A percentile compares a stretch with the other conserved stretches of the same genome.
phyloP scores from a whole-genome alignment of 192 early-diverging fungal species.

The Neocallimastix lanati region DNA sequence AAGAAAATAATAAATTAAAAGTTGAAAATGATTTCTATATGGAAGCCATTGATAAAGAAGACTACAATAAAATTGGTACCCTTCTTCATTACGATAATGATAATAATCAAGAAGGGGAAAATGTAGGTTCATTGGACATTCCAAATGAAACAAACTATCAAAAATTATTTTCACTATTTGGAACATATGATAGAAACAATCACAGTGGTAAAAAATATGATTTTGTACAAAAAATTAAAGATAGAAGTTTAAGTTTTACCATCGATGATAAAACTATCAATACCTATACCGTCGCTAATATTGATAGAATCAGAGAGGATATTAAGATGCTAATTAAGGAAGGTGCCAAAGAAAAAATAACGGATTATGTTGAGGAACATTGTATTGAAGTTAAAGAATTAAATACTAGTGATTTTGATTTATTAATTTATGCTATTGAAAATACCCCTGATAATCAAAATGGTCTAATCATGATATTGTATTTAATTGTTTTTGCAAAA shows the following conservation, averaged over 20 bases:
- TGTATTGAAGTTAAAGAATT: neutral
- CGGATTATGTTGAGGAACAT: neutral
- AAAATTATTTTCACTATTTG: neutral
- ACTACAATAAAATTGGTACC: neutral
- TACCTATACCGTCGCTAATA: neutral
- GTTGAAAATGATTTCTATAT: neutral
- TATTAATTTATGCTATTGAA: neutral
- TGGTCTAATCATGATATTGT: too few species aligned
- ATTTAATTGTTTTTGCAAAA: too few species aligned
- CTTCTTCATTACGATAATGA: neutral
- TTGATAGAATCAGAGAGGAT: neutral
- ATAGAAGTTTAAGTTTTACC: neutral
- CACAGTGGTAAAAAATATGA: neutral
- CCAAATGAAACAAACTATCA: too few species aligned
- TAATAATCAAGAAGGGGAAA: too few species aligned
- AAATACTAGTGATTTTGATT: neutral
- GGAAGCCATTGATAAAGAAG: neutral
- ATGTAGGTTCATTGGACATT: too few species aligned
- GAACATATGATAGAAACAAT: neutral
- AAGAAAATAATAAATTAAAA: neutral
- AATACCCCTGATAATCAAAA: neutral
- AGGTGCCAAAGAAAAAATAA: neutral
- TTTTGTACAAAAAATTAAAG: neutral
- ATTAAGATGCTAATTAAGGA: neutral
- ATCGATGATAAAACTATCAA: neutral